Evolutionary conservation across 495 filamentous ascomycete species (phyloP), one percentile per base, ranked within the genome.

Genomic region (Aspergillus hancockii): DNA sequence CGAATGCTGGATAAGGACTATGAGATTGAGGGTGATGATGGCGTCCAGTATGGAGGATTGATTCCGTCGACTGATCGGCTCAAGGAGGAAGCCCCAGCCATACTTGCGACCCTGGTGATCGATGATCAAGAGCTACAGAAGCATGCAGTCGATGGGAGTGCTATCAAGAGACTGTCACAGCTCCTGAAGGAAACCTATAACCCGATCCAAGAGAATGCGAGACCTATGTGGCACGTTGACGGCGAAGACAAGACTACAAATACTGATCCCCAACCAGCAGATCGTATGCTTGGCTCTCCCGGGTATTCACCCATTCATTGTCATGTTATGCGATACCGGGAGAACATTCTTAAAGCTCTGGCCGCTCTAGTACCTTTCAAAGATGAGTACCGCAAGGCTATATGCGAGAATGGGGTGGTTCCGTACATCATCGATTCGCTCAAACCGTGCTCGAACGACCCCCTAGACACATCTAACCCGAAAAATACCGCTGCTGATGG

Each of bases 351-450:
- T 23, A 86, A 85, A 58, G 90, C 90, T 12, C 73, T 98, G 50
- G 89, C 90, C 45, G 86, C 89, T 6, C 69, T 98, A 57, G 86
- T 89, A 16, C 81, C 89, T 6, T 87, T 88, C 66, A 92, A 91
- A 52, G 92, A 98, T 57, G 85, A 90, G 36, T 92, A 92, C 63
- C 83, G 92, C 25, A 96, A 96, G 69, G 79, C 81, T 4, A 80
- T 98, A 45, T 89, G 93, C 51, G 90, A 93, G 21, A 84, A 89
- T 52, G 91, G 91, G 3, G 82, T 90, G 19, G 80, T 94, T 3
- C 83, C 86, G 2, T 92, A 88, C 67, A 86, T 98, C 32, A 88
- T 94, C 38, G 90, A 94, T 62, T 91, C 92, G 0, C 80, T 98
- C 59, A 88, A 84, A 43, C 82, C 87, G 6, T 79, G 75, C 40